Percentiles rank a stretch among this genome's conserved stretches.
These are phyloP conservation scores for Sarcodon aspratus DNA, from an alignment of 768 basidiomycete genomes.

Conservation along the genomic window DNA sequence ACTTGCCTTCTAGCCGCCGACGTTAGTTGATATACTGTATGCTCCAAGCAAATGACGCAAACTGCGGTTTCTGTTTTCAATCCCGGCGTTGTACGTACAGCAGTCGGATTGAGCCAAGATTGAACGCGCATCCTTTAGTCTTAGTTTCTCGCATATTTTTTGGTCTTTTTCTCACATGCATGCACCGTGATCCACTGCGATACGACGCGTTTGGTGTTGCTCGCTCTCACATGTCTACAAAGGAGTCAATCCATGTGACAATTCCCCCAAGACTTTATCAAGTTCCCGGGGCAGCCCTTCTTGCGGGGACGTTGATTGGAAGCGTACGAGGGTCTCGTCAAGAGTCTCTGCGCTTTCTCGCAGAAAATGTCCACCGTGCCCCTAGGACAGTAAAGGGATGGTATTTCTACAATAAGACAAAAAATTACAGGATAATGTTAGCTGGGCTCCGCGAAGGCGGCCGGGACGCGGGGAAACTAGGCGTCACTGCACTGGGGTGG, in stretches of 20 bases:
- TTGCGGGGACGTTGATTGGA: slow-evolving; percentile 60
- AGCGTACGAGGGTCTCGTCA: slow-evolving; percentile 58
- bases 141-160: too few species aligned
- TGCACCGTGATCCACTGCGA: too few species aligned
- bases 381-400: slow-evolving; percentile 82
- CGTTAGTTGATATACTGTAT: too few species aligned
- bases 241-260: slow-evolving; percentile 22
- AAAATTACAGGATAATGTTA: slow-evolving; percentile 79
- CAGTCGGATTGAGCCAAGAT: too few species aligned
- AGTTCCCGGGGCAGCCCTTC: slow-evolving; percentile 47
- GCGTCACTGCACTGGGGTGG: slow-evolving; percentile 33
- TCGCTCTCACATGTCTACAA: slow-evolving; percentile 5
- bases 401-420: slow-evolving; percentile 96
- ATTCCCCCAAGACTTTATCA: slow-evolving; percentile 49
- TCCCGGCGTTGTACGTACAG: too few species aligned
- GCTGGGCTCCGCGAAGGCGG: slow-evolving; percentile 62
- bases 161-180: too few species aligned
- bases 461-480: slow-evolving; percentile 40
- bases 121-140: too few species aligned
- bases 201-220: too few species aligned
- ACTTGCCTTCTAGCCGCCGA: too few species aligned
- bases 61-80: too few species aligned
- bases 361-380: slow-evolving; percentile 86
- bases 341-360: slow-evolving; percentile 71
- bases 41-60: too few species aligned